Evolutionary conservation across 1,284 basidiomycete genomes (phyloP), one percentile per base, ranked within the genome.

Genomic region (Cryptococcus amylolentus): DNA sequence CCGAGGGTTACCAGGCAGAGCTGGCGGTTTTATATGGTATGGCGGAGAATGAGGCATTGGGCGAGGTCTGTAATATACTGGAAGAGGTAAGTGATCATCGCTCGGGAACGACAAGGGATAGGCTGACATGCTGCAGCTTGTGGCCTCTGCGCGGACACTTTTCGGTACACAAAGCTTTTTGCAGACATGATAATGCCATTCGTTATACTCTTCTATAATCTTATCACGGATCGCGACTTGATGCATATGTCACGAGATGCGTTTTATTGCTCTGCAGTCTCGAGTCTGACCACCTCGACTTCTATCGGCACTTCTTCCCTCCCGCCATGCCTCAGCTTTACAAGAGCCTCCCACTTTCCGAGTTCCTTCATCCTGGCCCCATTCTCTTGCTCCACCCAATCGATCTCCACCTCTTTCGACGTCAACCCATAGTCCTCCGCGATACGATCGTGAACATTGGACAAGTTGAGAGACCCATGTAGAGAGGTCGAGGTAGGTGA

Each of bases 11-110:
- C 45, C 58, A 60, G 42, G 61, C 61, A 26, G 70, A 78, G 54
- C 64, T 78, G 39, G 69, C 69, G 2, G 68, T 73, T 8, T 57
- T 78, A 40, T 78, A 78, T 60, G 73, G 67, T 12, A 76, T 77
- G 70, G 76, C 76, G 14, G 76, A 78, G 62, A 68, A 75, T 31
- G 76, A 77, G 55, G 76, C 76, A 4, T 51, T 78, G 35, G 69
- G 65, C 0, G 72, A 75, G 54, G 61, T 72, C 9, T 76, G 75
- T 46, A 66, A 70, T 55, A 62, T 68, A 3, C 57, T 78, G 1
- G 76, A 76, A 31, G 74, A 77, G 66, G 73, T 77, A 52, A 63
- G 71, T 57, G 27, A 16, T 3, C 45, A 12, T 12, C 27, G 18
- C 14, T 45, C 40, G 12, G 8, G 13, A 14, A 9, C 8, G 46